Evolutionary conservation across 768 basidiomycete species (phyloP).

Genomic region (Collybia sordida): DNA sequence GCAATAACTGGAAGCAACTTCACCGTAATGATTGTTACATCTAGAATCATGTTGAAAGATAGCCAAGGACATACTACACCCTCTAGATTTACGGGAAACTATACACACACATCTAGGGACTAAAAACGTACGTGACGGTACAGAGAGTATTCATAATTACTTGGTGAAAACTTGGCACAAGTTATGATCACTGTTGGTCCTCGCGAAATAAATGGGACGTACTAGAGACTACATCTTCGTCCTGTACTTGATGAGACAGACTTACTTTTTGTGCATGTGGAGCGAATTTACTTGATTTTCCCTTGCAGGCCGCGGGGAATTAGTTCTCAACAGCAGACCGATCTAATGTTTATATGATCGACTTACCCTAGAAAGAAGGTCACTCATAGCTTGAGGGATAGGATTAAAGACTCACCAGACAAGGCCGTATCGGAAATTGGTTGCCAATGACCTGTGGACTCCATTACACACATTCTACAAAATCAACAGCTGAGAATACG

Average conservation of each 20-base stretch:
- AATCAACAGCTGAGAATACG: not conserved
- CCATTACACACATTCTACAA: slow-evolving; percentile 84
- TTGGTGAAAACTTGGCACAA: slow-evolving; percentile 28
- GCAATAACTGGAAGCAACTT: no score
- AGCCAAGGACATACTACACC: no score
- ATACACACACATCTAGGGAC: not conserved
- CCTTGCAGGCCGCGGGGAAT: slow-evolving; percentile 40
- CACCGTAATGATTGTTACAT: no score
- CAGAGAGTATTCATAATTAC: slow-evolving; percentile 3
- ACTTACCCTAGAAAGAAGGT: slow-evolving; percentile 20
- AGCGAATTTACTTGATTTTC: slow-evolving; percentile 90
- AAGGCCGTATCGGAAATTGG: slow-evolving; percentile 92
- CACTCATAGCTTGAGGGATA: not conserved
- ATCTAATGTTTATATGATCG: not conserved
- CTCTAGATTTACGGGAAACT: no score
- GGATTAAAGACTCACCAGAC: slow-evolving; percentile 66
- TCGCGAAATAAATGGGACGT: slow-evolving; percentile 27
- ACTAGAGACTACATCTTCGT: slow-evolving; percentile 91
- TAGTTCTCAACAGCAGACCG: not conserved
- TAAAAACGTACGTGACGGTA: no score
- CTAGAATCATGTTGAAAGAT: no score
- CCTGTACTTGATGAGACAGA: slow-evolving; percentile 76
- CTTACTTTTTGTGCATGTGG: slow-evolving; percentile 96
- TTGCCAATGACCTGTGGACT: slow-evolving; percentile 84
- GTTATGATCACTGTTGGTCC: not conserved